Percentiles rank a stretch among this genome's conserved stretches.
phyloP scores from a whole-genome alignment of 805 yeast genomes.

The Yamadazyma ubonensis region DNA sequence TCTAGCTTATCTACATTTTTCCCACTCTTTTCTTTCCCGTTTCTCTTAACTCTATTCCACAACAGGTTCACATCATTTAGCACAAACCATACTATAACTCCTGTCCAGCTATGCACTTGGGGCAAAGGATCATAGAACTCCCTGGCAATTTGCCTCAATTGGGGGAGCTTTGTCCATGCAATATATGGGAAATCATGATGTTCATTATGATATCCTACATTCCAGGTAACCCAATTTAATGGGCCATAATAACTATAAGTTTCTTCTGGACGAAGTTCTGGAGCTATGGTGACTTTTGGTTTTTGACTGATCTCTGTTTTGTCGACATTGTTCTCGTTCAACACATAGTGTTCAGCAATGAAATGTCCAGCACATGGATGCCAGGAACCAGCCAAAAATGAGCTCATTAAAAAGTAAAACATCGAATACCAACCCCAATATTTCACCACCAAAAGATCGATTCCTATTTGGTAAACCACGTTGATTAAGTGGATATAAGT shows the following conservation, averaged over 20 bases:
- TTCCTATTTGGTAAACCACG: constrained; percentile 55
- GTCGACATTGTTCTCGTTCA: constrained; percentile 53
- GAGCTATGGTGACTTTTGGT: constrained; percentile 23
- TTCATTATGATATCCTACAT: constrained; percentile 91
- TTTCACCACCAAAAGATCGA: constrained; percentile 57
- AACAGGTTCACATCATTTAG: constrained; percentile 64
- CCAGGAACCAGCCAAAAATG: constrained; percentile 85
- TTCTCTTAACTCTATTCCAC: constrained; percentile 81
- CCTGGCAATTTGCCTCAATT: constrained; percentile 60
- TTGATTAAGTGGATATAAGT: constrained; percentile 75
- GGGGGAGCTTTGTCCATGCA: constrained; percentile 81
- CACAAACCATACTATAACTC: constrained; percentile 71
- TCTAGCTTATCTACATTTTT: constrained; percentile 21
- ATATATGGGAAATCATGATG: constrained; percentile 95
- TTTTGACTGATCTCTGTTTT: constrained; percentile 14
- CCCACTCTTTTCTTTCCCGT: constrained; percentile 37
- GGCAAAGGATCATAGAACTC: constrained; percentile 87
- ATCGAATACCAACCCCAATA: constrained; percentile 65
- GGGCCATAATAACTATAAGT: constrained; percentile 88
- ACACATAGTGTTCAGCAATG: constrained; percentile 88
- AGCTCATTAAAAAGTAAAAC: constrained; percentile 66
- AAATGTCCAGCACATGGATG: constrained; percentile 96
- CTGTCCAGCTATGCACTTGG: constrained; percentile 71
- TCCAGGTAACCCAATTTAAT: constrained; percentile 78
- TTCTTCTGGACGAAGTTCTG: constrained; percentile 56